Evolutionary conservation across 164 flowering plant species (phyloP), one percentile per base, ranked within the genome.

Genomic region (Magnolia kwangsiensis): DNA sequence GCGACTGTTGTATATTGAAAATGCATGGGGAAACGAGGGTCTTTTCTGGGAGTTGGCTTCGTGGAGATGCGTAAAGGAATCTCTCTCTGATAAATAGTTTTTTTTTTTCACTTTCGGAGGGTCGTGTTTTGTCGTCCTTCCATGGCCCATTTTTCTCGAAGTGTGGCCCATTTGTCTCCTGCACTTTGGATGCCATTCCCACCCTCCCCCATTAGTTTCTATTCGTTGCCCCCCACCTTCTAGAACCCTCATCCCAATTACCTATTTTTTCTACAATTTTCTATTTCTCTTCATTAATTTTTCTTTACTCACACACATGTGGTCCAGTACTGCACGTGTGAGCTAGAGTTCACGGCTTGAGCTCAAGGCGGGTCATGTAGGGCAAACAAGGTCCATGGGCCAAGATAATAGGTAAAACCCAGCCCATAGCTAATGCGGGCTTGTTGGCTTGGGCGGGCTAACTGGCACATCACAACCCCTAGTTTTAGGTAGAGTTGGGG

Each of bases 161-260:
- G 71, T 8, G 18, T 8, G 24, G 58, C 51, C 72, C 58, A 19
- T 50, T n/a, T 70, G 72, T 70, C 59, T 27, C 72, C 72, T 70
- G 27, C 55, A 24, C 72, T 50, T 70, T 21, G 72, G 72, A 68
- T 68, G 20, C 71, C 49, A 14, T 27, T n/a, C 31, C 71, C 71
- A 29, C 50, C 16, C 24, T 18, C 8, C 14, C 68, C 20, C 68
- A 65, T 65, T 23, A 65, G 50, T 29, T 68, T 5, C 71, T 37
- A 68, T 14, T 14, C 71, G 31, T 68, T 68, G 27, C 8, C 50
- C 50, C 2, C 58, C 23, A 37, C 21, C 72, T 50, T 70, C 59
- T 70, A 70, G 72, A 70, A 70, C 7, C 50, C 16, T 14, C 50
- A 29, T 69, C 50, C 37, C 50, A 69, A 37, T 16, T n/a, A 37